phyloP scores from a whole-genome alignment of 108 stramenopile species.

The Fragilariopsis cylindrus region DNA sequence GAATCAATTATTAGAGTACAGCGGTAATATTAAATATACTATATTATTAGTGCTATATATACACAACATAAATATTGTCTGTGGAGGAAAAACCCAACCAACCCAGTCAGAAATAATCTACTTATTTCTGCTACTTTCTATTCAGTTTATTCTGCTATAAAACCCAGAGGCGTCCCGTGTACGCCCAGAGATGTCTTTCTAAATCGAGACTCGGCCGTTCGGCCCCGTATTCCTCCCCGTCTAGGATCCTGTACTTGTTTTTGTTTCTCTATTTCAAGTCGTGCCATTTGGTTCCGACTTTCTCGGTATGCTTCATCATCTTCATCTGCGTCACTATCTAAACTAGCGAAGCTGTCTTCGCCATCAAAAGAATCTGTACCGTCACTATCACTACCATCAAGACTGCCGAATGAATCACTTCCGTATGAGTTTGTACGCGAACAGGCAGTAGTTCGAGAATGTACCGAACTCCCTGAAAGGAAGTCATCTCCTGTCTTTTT shows the following conservation, averaged over 20 bases:
- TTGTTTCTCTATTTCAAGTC: slow-evolving; percentile 27
- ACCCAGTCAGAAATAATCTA: too few species aligned
- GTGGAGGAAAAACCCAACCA: too few species aligned
- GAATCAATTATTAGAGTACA: too few species aligned
- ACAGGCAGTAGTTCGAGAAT: slow-evolving; percentile 7
- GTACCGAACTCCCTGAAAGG: slow-evolving; percentile 28
- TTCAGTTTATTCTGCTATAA: slow-evolving; percentile 31
- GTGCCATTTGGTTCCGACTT: slow-evolving; percentile 34
- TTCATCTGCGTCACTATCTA: slow-evolving; percentile 31
- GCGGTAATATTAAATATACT: too few species aligned
- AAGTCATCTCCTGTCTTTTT: slow-evolving; percentile 26
- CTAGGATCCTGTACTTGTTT: not conserved
- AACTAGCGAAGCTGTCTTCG: slow-evolving; percentile 37
- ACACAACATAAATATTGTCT: too few species aligned
- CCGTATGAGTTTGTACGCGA: not conserved
- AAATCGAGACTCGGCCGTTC: slow-evolving; percentile 18
- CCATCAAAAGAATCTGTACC: slow-evolving; percentile 35
- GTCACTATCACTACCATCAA: not conserved
- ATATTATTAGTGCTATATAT: too few species aligned
- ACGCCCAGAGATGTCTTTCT: slow-evolving; percentile 27
- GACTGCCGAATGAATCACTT: slow-evolving; percentile 5
- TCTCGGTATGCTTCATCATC: slow-evolving; percentile 45
- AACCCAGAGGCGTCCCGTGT: slow-evolving; percentile 30
- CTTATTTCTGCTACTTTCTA: not conserved
- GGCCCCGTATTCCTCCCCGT: not conserved